Evolutionary conservation across 352 stramenopile genomes (phyloP).

Genomic region (Phytophthora cactorum): DNA sequence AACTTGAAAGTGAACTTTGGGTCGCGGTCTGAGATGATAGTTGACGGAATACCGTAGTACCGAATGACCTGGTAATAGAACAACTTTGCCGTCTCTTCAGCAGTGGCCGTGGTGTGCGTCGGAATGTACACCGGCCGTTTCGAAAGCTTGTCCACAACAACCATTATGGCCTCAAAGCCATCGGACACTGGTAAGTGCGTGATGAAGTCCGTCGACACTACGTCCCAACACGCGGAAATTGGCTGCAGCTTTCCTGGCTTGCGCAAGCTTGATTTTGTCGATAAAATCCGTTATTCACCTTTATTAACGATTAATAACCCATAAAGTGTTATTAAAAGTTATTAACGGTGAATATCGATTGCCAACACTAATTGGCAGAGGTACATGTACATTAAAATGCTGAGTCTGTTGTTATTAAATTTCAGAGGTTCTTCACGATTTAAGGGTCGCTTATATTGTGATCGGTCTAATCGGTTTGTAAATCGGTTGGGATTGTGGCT

Average conservation of each 20-base stretch:
- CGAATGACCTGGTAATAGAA: constrained; percentile 17
- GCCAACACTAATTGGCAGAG: no score
- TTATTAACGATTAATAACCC: no score
- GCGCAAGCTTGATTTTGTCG: not conserved
- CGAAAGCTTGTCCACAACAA: constrained; percentile 30
- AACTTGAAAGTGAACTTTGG: constrained; percentile 26
- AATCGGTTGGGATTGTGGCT: no score
- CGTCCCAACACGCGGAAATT: constrained; percentile 30
- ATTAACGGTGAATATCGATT: no score
- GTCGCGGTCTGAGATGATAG: constrained; percentile 23
- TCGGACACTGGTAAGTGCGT: constrained; percentile 5
- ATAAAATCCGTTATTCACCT: no score
- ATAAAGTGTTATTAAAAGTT: no score
- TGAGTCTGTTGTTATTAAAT: no score
- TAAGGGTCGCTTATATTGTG: no score
- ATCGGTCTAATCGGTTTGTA: no score
- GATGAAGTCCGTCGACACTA: constrained; percentile 39
- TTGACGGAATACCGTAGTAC: constrained; percentile 15
- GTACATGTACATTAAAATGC: no score
- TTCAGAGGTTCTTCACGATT: no score
- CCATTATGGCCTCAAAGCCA: constrained; percentile 13
- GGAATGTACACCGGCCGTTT: constrained; percentile 27
- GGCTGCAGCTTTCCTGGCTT: constrained; percentile 26
- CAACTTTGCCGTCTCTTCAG: constrained; percentile 13
- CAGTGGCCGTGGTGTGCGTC: constrained; percentile 14